Percentiles rank a stretch among this genome's conserved stretches.
Conservation (phyloP, 208 protist genomes). For the Trichomonas gallinae region DNA sequence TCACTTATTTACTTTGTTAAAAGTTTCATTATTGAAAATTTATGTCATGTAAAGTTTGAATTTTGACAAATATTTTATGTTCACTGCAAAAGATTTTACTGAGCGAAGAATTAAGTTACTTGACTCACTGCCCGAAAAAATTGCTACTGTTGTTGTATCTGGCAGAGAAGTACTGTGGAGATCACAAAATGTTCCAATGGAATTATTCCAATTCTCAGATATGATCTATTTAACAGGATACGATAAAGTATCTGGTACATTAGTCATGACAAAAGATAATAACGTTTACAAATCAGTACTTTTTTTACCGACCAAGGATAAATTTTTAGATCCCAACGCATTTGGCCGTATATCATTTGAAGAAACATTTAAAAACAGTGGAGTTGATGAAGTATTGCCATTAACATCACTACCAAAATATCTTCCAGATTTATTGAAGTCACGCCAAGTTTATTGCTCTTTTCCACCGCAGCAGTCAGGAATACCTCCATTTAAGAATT, state of each 20-base stretch:
- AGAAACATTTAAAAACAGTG: background rate
- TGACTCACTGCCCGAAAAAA: background rate
- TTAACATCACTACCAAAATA: background rate
- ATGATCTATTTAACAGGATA: conserved; percentile 11
- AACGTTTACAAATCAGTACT: background rate
- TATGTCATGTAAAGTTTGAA: no score
- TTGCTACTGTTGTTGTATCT: background rate
- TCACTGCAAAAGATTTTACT: background rate
- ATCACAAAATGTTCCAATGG: background rate
- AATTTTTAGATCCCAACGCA: background rate
- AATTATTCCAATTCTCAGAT: conserved; percentile 6
- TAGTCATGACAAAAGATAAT: background rate
- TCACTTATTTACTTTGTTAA: no score
- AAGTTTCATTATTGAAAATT: no score
- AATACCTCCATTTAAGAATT: background rate
- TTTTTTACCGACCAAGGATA: background rate
- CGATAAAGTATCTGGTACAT: background rate
- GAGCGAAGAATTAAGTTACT: background rate
- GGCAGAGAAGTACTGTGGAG: background rate
- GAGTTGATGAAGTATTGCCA: background rate
- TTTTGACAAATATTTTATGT: no score
- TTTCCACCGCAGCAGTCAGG: background rate
- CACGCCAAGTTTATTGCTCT: background rate
- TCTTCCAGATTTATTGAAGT: background rate
- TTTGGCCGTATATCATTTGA: background rate